A percentile compares a stretch with the other conserved stretches of the same genome.
Conservation (phyloP, 805 yeast species). For the Cyberlindnera meyerae region DNA sequence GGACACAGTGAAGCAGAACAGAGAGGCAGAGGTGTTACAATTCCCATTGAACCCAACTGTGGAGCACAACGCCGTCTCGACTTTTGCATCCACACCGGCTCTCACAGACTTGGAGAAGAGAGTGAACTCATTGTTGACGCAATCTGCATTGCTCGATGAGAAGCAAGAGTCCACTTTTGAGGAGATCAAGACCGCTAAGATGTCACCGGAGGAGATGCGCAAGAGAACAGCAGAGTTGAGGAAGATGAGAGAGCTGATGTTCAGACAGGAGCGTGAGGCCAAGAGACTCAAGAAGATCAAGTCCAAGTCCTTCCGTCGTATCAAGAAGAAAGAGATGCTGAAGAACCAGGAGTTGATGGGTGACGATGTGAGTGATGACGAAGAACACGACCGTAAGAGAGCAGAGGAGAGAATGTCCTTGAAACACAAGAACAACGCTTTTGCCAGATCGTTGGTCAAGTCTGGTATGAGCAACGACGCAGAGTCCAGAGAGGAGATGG, state of each 20-base stretch:
- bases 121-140: slow-evolving; percentile 53
- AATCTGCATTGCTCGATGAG: slow-evolving; percentile 68
- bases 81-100: slow-evolving; percentile 43
- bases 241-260: slow-evolving; percentile 92
- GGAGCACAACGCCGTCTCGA: slow-evolving; percentile 45
- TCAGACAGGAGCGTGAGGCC: slow-evolving; percentile 88
- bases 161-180: slow-evolving; percentile 80
- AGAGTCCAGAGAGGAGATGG: slow-evolving; percentile 80
- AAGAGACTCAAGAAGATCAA: slow-evolving; percentile 91
- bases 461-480: slow-evolving; percentile 89
- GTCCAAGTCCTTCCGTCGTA: slow-evolving; percentile 82
- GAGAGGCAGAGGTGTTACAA: slow-evolving; percentile 78
- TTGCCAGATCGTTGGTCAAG: slow-evolving; percentile 88
- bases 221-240: slow-evolving; percentile 79
- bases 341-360: slow-evolving; percentile 65
- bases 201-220: slow-evolving; percentile 73
- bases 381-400: slow-evolving; percentile 67
- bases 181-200: slow-evolving; percentile 74
- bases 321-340: slow-evolving; percentile 77
- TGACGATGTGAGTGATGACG: slow-evolving; percentile 46
- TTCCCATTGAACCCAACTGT: slow-evolving; percentile 59
- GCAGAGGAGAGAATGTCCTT: slow-evolving; percentile 91
- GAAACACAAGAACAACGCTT: slow-evolving; percentile 83
- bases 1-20: slow-evolving; percentile 70
- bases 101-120: slow-evolving; percentile 61